Base-by-base conservation (phyloP, 73 alveolate species). In the Diophrys sp. region DNA sequence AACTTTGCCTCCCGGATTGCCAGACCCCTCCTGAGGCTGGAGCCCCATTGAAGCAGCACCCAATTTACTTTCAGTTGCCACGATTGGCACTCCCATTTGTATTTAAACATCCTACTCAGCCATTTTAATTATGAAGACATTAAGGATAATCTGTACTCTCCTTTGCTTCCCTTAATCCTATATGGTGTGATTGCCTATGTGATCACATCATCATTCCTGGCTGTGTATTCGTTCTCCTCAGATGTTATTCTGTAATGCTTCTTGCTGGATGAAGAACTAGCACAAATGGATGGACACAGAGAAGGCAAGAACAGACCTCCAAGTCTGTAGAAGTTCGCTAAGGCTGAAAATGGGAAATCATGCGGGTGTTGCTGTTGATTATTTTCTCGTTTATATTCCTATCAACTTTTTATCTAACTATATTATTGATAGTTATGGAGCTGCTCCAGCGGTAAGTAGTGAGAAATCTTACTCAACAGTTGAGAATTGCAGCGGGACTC, bases 231-330 rank as follows among this genome's bases (percentile, higher is more conserved):
- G n/a, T 87, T 87, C 57, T 74, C 97, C 67, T 81, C 90, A 54
- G 97, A 92, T 77, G 89, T 96, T 31, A 90, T 95, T 67, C 90
- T 95, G 67, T 93, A 80, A 70, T 88, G 94, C 72, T 95, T 90
- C 84, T 76, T 95, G 75, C 87, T 95, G 27, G 99, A 95, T 67
- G 93, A 90, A 87, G 76, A 69, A 33, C 54, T 85, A 54, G 92
- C 87, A n/a, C n/a, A n/a, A n/a, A n/a, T n/a, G n/a, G n/a, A n/a
- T n/a, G n/a, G n/a, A n/a, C n/a, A n/a, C n/a, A n/a, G n/a, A n/a
- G n/a, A n/a, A n/a, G n/a, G n/a, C n/a, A n/a, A n/a, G n/a, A n/a
- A n/a, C n/a, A n/a, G n/a, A n/a, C n/a, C n/a, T n/a, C n/a, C n/a
- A n/a, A n/a, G n/a, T n/a, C n/a, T n/a, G n/a, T n/a, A n/a, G n/a